Evolutionary conservation across 139 green algal genomes (phyloP).

Genomic region (Chlamydomonas schloesseri): DNA sequence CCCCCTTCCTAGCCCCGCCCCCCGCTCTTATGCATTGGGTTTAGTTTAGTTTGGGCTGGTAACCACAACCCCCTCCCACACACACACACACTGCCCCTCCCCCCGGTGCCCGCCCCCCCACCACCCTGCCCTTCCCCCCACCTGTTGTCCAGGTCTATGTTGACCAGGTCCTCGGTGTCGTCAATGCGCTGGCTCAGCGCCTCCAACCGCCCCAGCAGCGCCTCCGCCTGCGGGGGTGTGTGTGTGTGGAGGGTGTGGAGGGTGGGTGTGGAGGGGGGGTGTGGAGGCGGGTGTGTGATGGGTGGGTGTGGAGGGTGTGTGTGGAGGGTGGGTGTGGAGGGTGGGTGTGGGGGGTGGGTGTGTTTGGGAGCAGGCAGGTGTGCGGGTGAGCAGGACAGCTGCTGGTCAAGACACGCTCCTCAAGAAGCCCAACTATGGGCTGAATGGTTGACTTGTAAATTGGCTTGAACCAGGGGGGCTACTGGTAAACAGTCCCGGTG

Average conservation of each 20-base stretch:
- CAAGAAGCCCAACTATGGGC: too few relatives aligned
- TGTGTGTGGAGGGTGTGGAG: neutral
- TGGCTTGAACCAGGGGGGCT: too few relatives aligned
- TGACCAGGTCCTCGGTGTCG: conserved; percentile 92
- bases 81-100: neutral
- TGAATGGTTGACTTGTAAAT: too few relatives aligned
- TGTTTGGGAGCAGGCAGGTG: too few relatives aligned
- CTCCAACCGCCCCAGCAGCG: conserved; percentile 78
- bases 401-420: too few relatives aligned
- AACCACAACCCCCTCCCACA: neutral
- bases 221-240: conserved; percentile 60
- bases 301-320: neutral
- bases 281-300: neutral
- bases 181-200: conserved; percentile 89
- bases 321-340: too few relatives aligned
- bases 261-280: neutral
- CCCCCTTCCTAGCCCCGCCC: too few relatives aligned
- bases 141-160: conserved; percentile 87
- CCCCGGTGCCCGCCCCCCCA: neutral
- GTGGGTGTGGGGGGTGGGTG: neutral
- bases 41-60: too few relatives aligned
- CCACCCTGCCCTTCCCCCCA: neutral
- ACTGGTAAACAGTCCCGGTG: too few relatives aligned
- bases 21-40: too few relatives aligned
- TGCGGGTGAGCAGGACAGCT: too few relatives aligned